These are phyloP conservation scores for Ophiostoma piceae DNA, from an alignment of 2,329 filamentous ascomycete species.

Conservation along the genomic window DNA sequence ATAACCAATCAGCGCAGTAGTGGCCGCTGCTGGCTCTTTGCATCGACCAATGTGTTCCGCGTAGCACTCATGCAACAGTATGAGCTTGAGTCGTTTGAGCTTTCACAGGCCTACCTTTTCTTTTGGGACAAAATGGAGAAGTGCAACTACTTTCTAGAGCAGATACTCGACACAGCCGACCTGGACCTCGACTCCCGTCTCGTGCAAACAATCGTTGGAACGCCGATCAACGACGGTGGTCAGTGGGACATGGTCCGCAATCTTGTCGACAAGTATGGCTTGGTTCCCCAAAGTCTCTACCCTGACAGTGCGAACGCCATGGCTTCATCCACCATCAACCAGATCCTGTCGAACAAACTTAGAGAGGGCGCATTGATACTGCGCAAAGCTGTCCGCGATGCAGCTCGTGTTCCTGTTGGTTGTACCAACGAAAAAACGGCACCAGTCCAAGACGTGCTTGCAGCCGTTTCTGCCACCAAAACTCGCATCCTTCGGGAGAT, in stretches of 20 bases:
- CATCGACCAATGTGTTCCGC: slow-evolving; percentile 84
- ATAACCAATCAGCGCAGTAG: slow-evolving; percentile 80
- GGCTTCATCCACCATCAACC: slow-evolving; percentile 65
- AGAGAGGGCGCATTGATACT: slow-evolving; percentile 77
- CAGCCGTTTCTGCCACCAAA: slow-evolving; percentile 51
- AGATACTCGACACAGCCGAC: slow-evolving; percentile 67
- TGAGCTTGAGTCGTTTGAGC: slow-evolving; percentile 69
- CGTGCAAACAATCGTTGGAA: slow-evolving; percentile 62
- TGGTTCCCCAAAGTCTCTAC: slow-evolving; percentile 77
- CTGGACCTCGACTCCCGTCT: slow-evolving; percentile 68
- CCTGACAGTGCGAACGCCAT: slow-evolving; percentile 76
- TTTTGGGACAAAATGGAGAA: slow-evolving; percentile 96
- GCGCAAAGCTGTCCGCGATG: slow-evolving; percentile 44
- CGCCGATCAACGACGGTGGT: slow-evolving; percentile 72
- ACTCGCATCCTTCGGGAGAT: slow-evolving; percentile 73
- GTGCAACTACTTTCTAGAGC: slow-evolving; percentile 82
- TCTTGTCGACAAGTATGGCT: slow-evolving; percentile 77
- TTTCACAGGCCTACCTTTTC: slow-evolving; percentile 84
- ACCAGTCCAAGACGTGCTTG: slow-evolving; percentile 31
- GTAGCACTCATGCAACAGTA: slow-evolving; percentile 84
- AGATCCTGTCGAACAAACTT: slow-evolving; percentile 73
- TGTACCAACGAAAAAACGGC: slow-evolving; percentile 16
- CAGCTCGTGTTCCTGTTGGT: slow-evolving; percentile 29
- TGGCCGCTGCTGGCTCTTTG: slow-evolving; percentile 88
- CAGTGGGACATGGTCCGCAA: slow-evolving; percentile 93